Evolutionary conservation across 495 filamentous ascomycete genomes (phyloP).

Genomic region (Tuber calosporum): DNA sequence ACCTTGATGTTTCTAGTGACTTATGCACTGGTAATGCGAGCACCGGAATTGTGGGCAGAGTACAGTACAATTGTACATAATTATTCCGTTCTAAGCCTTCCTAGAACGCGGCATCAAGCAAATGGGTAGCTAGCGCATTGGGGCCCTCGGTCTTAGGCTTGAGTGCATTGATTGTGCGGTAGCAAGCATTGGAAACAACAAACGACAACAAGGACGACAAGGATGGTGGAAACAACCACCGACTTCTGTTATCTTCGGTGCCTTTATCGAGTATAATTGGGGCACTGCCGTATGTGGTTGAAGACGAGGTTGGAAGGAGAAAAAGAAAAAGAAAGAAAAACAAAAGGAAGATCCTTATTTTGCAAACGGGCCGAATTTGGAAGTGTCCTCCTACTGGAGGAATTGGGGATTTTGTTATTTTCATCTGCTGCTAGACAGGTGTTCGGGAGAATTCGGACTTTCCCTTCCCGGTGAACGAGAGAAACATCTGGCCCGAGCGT

Average conservation of each 20-base stretch:
- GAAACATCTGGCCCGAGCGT: background rate
- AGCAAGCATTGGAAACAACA: background rate
- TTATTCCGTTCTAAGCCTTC: background rate
- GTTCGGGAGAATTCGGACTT: background rate
- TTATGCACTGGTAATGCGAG: background rate
- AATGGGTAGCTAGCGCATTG: background rate
- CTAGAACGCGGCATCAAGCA: background rate
- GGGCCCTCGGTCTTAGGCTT: background rate
- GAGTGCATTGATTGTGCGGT: background rate
- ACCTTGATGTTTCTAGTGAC: background rate
- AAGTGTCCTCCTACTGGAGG: background rate
- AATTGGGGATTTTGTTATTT: background rate
- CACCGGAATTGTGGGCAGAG: background rate
- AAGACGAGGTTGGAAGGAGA: background rate
- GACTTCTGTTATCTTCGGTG: background rate
- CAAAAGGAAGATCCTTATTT: background rate
- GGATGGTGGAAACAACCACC: background rate
- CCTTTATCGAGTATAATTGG: background rate
- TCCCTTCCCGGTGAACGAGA: background rate
- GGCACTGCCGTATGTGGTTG: background rate
- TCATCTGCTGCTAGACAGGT: background rate
- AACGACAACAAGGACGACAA: background rate
- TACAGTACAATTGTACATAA: no score
- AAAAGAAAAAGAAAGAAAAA: background rate
- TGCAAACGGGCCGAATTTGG: conserved; percentile 30